Percentiles rank a stretch among this genome's conserved stretches.
Evolutionary conservation across 768 basidiomycete species (phyloP).

Genomic region (Auriscalpium vulgare): DNA sequence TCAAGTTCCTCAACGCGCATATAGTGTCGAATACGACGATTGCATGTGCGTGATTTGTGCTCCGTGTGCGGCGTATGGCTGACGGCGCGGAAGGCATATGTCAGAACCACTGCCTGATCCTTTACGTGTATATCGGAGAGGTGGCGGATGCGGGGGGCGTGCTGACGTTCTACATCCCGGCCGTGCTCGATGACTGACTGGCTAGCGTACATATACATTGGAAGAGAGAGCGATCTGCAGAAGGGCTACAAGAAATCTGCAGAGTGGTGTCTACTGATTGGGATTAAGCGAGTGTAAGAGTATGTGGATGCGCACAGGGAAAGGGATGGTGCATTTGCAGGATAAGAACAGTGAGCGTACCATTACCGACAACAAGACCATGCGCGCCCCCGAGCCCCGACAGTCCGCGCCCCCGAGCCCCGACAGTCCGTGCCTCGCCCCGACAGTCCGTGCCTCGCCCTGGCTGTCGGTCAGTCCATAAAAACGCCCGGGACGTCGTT

Average conservation of each 20-base stretch:
- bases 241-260: not conserved
- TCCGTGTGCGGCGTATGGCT: not conserved
- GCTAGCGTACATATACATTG: not conserved
- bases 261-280: not conserved
- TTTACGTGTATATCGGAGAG: slow-evolving; percentile 86
- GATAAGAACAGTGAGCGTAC: not conserved
- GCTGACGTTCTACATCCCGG: slow-evolving; percentile 83
- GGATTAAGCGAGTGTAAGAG: not conserved
- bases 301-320: not conserved
- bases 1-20: slow-evolving; percentile 76
- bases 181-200: slow-evolving; percentile 49
- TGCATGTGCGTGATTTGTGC: slow-evolving; percentile 50
- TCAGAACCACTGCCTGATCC: slow-evolving; percentile 73
- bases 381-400: not conserved
- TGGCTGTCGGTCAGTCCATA: slow-evolving; percentile 31
- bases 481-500: slow-evolving; percentile 54
- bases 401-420: too few relatives aligned
- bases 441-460: too few relatives aligned
- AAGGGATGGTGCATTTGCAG: not conserved
- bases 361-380: too few relatives aligned
- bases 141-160: slow-evolving; percentile 74
- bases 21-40: slow-evolving; percentile 79
- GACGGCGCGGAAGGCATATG: slow-evolving; percentile 53
- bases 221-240: not conserved
- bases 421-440: not conserved